Percentiles rank a stretch among this genome's conserved stretches.
These are phyloP conservation scores for Pythium angustatum DNA, from an alignment of 352 stramenopile species.

Conservation along the genomic window DNA sequence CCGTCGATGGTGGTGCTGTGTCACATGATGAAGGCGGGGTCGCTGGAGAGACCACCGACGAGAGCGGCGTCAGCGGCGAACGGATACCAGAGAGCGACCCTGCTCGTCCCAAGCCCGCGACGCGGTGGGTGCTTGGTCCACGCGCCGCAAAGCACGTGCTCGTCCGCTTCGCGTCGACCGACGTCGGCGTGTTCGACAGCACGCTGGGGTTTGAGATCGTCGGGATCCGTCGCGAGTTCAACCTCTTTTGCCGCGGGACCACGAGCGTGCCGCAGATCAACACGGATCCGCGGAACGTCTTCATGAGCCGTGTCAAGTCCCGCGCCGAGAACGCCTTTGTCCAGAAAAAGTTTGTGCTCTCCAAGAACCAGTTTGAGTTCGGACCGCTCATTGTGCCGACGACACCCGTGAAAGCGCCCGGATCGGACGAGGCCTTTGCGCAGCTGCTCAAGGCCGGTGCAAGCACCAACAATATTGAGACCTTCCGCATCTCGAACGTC, in stretches of 20 bases:
- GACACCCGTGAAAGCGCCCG: conserved; percentile 21
- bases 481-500: conserved; percentile 91
- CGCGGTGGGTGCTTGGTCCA: conserved; percentile 84
- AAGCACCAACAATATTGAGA: conserved; percentile 75
- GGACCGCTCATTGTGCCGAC: conserved; percentile 84
- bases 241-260: conserved; percentile 75
- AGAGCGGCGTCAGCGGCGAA: background rate
- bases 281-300: conserved; percentile 92
- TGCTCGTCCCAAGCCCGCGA: conserved; percentile 16
- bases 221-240: conserved; percentile 80
- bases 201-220: conserved; percentile 92
- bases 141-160: conserved; percentile 57
- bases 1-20: background rate
- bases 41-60: background rate
- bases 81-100: background rate
- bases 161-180: conserved; percentile 79
- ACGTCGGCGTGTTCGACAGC: conserved; percentile 82
- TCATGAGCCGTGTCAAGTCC: conserved; percentile 92
- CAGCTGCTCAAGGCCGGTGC: conserved; percentile 39
- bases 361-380: conserved; percentile 91
- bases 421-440: conserved; percentile 51
- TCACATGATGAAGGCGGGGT: background rate
- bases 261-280: conserved; percentile 93
- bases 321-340: conserved; percentile 63
- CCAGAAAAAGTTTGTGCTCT: conserved; percentile 92